Base-by-base conservation (phyloP, 2,329 filamentous ascomycete genomes). In the Remersonia thermophila region DNA sequence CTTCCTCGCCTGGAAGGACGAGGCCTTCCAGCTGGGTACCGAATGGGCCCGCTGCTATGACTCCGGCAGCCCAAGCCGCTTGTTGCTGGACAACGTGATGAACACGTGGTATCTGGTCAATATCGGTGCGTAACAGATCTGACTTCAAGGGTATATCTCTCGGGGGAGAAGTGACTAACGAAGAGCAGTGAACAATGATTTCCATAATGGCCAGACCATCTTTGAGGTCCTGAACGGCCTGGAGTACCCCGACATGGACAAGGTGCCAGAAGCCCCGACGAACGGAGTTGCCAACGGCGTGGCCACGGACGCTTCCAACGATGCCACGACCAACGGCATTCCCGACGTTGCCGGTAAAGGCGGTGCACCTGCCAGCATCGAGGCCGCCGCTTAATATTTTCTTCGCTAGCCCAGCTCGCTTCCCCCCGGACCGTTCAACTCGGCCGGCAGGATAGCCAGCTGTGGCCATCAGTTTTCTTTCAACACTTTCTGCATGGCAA, bases 1-100 rank as follows among this genome's bases (percentile, higher is more conserved):
- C 57, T 98, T 98, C 71, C 67, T 98, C 36, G 91, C 91, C 2
- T 98, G 91, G 91, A 93, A 93, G 62, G 91, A 98, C 49, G 91
- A 98, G 61, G 93, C 93, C 12, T 98, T 86, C 67, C 77, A 83
- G 42, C 71, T 98, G 8, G 91, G 91, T 37, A 72, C 81, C 39
- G 87, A 98, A 54, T 98, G 91, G 91, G 83, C 84, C 15, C 83
- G 84, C 52, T 98, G 91, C 56, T 85, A 93, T 54, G 75, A 86
- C 27, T 68, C 79, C 42, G 67, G 67, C 40, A 86, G 77, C 44
- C 77, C 83, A 23, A 93, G 83, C 54, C 75, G 89, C 36, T 71
- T 77, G 43, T 61, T 96, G 42, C 82, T 98, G 46, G 74, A 87
- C 48, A 69, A 73, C 36, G 69, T 96, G 42, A 91, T 95, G 75